phyloP scores from a whole-genome alignment of 2,329 filamentous ascomycete species.

The Penicillium oxalicum region DNA sequence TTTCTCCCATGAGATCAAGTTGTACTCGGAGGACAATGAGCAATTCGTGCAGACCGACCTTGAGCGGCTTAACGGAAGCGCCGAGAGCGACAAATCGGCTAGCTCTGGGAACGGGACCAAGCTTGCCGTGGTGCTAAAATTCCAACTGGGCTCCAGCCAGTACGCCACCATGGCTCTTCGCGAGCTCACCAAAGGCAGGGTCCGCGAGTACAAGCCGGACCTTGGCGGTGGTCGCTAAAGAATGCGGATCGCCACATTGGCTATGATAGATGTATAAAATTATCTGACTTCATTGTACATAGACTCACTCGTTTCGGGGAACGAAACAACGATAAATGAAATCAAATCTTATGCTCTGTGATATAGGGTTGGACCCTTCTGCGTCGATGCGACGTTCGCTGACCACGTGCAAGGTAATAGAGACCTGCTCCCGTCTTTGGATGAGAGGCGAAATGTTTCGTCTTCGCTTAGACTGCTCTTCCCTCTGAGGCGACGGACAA shows the following conservation, averaged over 20 bases:
- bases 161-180: conserved; percentile 80
- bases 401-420: too few relatives aligned
- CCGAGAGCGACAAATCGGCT: conserved; percentile 12
- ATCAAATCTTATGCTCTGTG: too few relatives aligned
- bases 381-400: too few relatives aligned
- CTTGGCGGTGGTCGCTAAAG: conserved; percentile 45
- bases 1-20: conserved; percentile 62
- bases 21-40: conserved; percentile 61
- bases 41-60: conserved; percentile 87
- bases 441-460: too few relatives aligned
- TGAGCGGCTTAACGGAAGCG: conserved; percentile 55
- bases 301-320: neutral
- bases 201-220: conserved; percentile 58
- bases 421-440: too few relatives aligned
- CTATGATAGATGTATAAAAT: neutral
- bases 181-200: conserved; percentile 68
- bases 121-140: conserved; percentile 63
- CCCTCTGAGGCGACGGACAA: too few relatives aligned
- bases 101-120: conserved; percentile 37
- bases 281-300: neutral
- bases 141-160: conserved; percentile 71
- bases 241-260: neutral
- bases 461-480: too few relatives aligned
- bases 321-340: too few relatives aligned
- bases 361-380: too few relatives aligned